Evolutionary conservation across 1,139 yeast species (phyloP).

Genomic region (Scheffersomyces illinoinensis): DNA sequence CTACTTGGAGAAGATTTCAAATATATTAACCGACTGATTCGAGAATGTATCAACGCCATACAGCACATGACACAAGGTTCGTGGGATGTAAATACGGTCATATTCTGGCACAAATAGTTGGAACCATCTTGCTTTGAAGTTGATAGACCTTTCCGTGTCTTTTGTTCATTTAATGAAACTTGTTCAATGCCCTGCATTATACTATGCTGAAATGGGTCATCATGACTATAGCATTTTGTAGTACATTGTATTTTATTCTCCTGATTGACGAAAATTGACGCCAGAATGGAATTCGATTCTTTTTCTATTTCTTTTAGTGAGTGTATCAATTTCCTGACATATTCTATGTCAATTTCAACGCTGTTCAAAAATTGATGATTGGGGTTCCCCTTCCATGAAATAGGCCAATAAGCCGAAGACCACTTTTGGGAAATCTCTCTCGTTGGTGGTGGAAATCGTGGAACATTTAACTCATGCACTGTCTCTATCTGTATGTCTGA

Average conservation of each 20-base stretch:
- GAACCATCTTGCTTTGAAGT: conserved; percentile 24
- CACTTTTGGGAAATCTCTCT: conserved; percentile 64
- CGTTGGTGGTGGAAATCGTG: conserved; percentile 57
- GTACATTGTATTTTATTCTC: conserved; percentile 20
- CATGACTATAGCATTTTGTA: conserved; percentile 20
- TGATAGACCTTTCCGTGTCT: background rate
- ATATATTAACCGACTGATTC: conserved; percentile 71
- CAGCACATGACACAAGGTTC: conserved; percentile 98
- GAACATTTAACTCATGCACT: conserved; percentile 30
- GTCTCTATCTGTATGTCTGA: conserved; percentile 9
- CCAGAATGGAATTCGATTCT: conserved; percentile 8
- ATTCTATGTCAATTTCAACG: conserved; percentile 46
- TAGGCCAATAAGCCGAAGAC: conserved; percentile 78
- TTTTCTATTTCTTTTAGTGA: conserved; percentile 5
- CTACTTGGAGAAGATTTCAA: conserved; percentile 36
- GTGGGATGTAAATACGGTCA: conserved; percentile 83
- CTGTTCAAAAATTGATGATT: conserved; percentile 68
- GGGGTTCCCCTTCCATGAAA: conserved; percentile 93
- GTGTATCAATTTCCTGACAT: conserved; percentile 36
- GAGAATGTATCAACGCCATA: conserved; percentile 93
- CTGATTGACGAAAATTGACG: conserved; percentile 26
- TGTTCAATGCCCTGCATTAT: conserved; percentile 67
- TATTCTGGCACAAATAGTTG: conserved; percentile 71
- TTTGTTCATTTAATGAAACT: conserved; percentile 52
- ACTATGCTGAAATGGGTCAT: conserved; percentile 66